Evolutionary conservation across 1,139 yeast genomes (phyloP), one percentile per base, ranked within the genome.

Genomic region (Lodderomyces oxycetoniae): DNA sequence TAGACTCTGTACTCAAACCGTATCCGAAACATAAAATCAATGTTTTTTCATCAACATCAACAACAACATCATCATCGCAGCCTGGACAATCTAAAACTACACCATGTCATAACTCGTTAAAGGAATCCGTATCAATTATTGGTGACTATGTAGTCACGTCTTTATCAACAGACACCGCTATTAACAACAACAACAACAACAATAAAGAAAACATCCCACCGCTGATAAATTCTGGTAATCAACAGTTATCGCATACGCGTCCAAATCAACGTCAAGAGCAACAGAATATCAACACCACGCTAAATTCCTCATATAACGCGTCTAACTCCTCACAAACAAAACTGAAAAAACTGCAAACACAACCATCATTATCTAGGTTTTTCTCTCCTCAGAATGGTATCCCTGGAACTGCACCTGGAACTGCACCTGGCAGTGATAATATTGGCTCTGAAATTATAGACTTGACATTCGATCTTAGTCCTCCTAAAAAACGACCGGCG

Each of bases 1-100:
- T 43, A 8, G 28, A 31, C 17, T 32, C 35, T 17, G 23, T 45
- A 21, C 43, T 51, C 10, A 54, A 45, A 23, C 37, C 44, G 6
- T 53, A 50, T 30, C 37, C 43, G 7, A 30, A 33, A 28, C 32
- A 21, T 17, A 11, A 30, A 32, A 13, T 25, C 34, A 25, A 23
- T 34, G 12, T 14, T 9, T 15, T 19, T 28, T 15, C 25, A 26
- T 7, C 24, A 8, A 15, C 17, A 17, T 12, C 26, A 19, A 21
- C 21, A 17, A 28, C 17, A 17, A 19, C 35, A 17, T 13, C 22
- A 29, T 7, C 28, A 33, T 7, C 28, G 16, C 23, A n/a, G 23
- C 23, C n/a, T 20, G 23, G 8, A 20, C 8, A 8, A 20, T 9
- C 23, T 20, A 20, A 8, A 8, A 20, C 23, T n/a, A 20, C 23